These are phyloP conservation scores for Beauveria australis DNA, from an alignment of 2,329 filamentous ascomycete species.

Conservation along the genomic window DNA sequence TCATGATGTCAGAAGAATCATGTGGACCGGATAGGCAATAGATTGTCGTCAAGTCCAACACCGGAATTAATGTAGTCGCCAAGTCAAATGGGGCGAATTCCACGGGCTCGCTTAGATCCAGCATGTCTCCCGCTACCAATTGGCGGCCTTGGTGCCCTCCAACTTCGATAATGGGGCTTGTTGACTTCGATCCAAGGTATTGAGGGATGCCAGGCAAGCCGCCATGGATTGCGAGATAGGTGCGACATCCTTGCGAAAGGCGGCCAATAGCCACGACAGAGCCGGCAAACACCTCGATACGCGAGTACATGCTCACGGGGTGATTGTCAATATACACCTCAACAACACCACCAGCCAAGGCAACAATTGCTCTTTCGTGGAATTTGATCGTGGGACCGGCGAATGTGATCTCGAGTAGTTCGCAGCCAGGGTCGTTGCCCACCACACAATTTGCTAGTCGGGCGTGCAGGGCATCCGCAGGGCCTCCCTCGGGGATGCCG, in stretches of 20 bases:
- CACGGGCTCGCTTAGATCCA: constrained; percentile 28
- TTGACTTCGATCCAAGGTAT: constrained; percentile 53
- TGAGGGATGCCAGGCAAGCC: constrained; percentile 36
- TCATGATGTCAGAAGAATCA: constrained; percentile 23
- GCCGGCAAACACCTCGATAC: constrained; percentile 40
- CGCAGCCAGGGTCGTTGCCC: constrained; percentile 42
- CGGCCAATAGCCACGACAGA: constrained; percentile 43
- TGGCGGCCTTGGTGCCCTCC: constrained; percentile 52
- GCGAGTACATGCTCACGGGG: constrained; percentile 45
- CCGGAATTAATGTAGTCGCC: constrained; percentile 7
- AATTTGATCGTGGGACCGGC: constrained; percentile 52
- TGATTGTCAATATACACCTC: constrained; percentile 41
- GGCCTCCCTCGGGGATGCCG: constrained; percentile 51
- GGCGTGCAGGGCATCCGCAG: constrained; percentile 53
- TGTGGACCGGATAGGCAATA: constrained; percentile 25
- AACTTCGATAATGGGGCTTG: constrained; percentile 46
- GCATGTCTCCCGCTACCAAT: constrained; percentile 44
- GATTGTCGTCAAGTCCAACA: constrained; percentile 13
- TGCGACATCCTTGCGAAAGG: constrained; percentile 42
- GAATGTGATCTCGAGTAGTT: constrained; percentile 52
- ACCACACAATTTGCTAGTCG: constrained; percentile 52
- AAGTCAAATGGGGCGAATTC: constrained; percentile 4
- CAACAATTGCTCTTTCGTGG: constrained; percentile 42
- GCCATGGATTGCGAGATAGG: constrained; percentile 47
- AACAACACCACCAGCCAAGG: constrained; percentile 49